Conservation (phyloP, 805 yeast genomes). For the Scheffersomyces amazonensis region DNA sequence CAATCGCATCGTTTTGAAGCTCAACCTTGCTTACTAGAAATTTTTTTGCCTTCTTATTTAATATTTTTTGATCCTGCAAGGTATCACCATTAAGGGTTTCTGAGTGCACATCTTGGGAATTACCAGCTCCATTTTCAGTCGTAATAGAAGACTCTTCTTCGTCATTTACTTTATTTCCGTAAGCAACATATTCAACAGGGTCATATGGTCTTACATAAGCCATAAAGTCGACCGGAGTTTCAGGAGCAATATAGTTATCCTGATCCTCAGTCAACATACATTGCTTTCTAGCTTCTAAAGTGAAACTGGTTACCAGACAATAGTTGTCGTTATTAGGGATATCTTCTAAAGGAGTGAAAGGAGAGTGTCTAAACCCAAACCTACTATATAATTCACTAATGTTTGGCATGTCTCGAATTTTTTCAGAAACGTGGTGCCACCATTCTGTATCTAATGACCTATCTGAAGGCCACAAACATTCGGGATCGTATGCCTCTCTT, state of each 20-base stretch:
- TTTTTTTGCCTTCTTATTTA: too few relatives aligned
- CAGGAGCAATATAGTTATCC: constrained; percentile 16
- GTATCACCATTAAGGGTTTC: too few relatives aligned
- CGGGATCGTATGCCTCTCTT: constrained; percentile 52
- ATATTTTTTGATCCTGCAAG: too few relatives aligned
- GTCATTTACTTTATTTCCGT: background rate
- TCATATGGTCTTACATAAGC: constrained; percentile 13
- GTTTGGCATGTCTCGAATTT: constrained; percentile 26
- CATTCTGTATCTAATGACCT: constrained; percentile 67
- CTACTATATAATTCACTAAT: constrained; percentile 4
- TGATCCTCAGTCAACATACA: constrained; percentile 21
- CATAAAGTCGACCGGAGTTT: constrained; percentile 8
- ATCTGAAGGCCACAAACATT: constrained; percentile 52
- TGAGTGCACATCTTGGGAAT: too few relatives aligned
- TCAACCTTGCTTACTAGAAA: too few relatives aligned
- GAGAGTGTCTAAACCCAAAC: constrained; percentile 40
- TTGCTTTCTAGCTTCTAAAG: constrained; percentile 15
- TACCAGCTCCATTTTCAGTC: too few relatives aligned
- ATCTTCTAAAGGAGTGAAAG: constrained; percentile 17
- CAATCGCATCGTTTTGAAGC: too few relatives aligned
- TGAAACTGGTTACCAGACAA: constrained; percentile 17
- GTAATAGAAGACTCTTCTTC: too few relatives aligned
- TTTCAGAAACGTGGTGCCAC: constrained; percentile 46
- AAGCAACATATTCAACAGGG: constrained; percentile 9
- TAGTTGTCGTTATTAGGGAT: constrained; percentile 13